Base-by-base conservation (phyloP, 2,329 filamentous ascomycete genomes). In the Colletotrichum magnum region DNA sequence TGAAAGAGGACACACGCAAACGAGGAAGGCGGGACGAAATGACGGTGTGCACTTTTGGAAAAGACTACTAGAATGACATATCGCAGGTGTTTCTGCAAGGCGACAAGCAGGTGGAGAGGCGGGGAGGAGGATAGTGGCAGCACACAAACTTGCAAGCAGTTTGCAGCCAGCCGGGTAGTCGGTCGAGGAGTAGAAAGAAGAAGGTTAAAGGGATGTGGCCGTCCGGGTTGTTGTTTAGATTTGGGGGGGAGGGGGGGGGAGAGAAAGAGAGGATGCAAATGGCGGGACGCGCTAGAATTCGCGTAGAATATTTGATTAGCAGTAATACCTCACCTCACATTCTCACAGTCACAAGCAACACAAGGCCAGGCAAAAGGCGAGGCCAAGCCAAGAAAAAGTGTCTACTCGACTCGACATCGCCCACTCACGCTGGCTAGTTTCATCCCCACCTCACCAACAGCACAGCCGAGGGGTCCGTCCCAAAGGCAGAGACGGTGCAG, bases 261-360 rank as follows among this genome's bases (percentile, higher is more conserved):
- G 4, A 32, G 7, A 9, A 9, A 32, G 32, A 24, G 32, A 12
- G 58, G 64, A 68, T 64, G 64, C 47, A 69, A 68, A 63, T 70
- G 68, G 58, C 63, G 57, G 67, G 67, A 61, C 64, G 68, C 68
- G 68, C 68, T 69, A 70, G 68, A 62, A 70, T 58, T 70, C 68
- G 68, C 68, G 68, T 70, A 53, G 64, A 70, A 69, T 69, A 53
- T 53, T 61, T 69, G 62, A 60, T 69, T 60, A 36, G 62, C 45
- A 52, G 39, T 43, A 32, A 58, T 54, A 59, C 52, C 32, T 36
- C 32, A 36, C 32, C 32, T 36, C 32, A 36, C 32, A 36, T 36
- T 36, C 32, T 36, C 36, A 58, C 54, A 68, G 66, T 64, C 41
- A 58, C 56, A 28, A 36, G 39, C 47, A 60, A 15, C 41, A 13